Evolutionary conservation across 805 yeast genomes (phyloP), one percentile per base, ranked within the genome.

Genomic region (Saccharomyces paradoxus): DNA sequence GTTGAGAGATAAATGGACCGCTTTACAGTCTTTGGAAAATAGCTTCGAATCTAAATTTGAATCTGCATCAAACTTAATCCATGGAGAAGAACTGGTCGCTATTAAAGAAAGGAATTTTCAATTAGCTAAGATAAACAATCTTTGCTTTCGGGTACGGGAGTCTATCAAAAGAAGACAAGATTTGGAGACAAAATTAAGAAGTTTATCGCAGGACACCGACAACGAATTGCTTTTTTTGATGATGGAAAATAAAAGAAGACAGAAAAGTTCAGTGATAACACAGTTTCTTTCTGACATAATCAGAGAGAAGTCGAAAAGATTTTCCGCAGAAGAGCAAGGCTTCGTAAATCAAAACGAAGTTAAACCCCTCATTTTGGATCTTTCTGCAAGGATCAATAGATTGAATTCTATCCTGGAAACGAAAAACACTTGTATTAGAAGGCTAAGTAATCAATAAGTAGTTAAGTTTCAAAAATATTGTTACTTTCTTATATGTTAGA

Each of bases 241-340:
- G 64, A 63, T 28, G 60, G 68, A 63, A 29, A 49, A 59, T 17
- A 65, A 67, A 37, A 49, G 67, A 7, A 64, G 72, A 10, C 66
- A 71, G 24, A 67, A 71, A 37, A 62, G 74, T 1, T 50, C 67
- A 1, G 71, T 70, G n/a, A 75, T 83, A 27, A 70, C 77, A 2
- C 74, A 76, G 12, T 62, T 85, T 55, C 77, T 82, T 41, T 77
- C 77, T 30, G 77, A 78, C 54, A 64, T 85, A 54, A 79, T 77
- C 52, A 80, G 78, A 32, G 89, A 85, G 63, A 72, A 89, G 55
- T 73, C 78, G 54, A 75, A 80, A 51, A 69, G 91, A 51, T 81
- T 77, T 57, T 78, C 82, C 21, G 81, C 86, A 47, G 90, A 85
- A 61, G 88, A 83, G 57, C 81, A 83, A 59, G 80, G 82, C 0